Percentiles rank a stretch among this genome's conserved stretches.
Evolutionary conservation across 2,329 filamentous ascomycete genomes (phyloP).

Genomic region (Graphiopsis chlorocephala): DNA sequence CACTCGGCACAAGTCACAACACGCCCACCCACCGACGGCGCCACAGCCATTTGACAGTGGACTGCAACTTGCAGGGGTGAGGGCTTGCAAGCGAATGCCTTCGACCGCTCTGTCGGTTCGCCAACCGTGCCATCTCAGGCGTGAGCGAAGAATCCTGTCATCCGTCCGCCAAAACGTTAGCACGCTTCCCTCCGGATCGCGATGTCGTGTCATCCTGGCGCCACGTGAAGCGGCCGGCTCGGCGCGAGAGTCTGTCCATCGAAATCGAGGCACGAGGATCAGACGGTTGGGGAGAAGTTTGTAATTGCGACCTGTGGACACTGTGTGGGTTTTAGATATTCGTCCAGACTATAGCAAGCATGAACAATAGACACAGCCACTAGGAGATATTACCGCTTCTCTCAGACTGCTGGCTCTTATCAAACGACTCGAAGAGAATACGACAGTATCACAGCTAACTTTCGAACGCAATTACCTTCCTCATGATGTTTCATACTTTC

Average conservation of each 20-base stretch:
- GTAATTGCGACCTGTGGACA: too few relatives aligned
- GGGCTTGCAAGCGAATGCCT: background rate
- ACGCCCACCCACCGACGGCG: background rate
- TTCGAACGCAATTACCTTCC: too few relatives aligned
- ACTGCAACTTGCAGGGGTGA: background rate
- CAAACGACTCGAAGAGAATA: too few relatives aligned
- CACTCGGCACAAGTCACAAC: too few relatives aligned
- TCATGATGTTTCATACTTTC: background rate
- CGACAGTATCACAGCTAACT: too few relatives aligned
- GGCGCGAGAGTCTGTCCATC: background rate
- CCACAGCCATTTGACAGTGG: background rate
- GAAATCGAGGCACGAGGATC: background rate
- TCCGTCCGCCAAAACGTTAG: background rate
- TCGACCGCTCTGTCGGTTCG: background rate
- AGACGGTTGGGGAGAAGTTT: background rate
- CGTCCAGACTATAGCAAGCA: too few relatives aligned
- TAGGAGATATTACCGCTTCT: too few relatives aligned
- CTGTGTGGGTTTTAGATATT: too few relatives aligned
- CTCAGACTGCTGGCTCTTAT: too few relatives aligned
- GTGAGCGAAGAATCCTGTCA: conserved; percentile 1
- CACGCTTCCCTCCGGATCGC: background rate
- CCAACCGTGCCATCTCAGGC: background rate
- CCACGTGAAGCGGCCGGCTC: background rate
- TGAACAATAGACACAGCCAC: too few relatives aligned
- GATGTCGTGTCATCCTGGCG: background rate